phyloP scores from a whole-genome alignment of 2,329 filamentous ascomycete species.

The Colletotrichum tamarilloi region DNA sequence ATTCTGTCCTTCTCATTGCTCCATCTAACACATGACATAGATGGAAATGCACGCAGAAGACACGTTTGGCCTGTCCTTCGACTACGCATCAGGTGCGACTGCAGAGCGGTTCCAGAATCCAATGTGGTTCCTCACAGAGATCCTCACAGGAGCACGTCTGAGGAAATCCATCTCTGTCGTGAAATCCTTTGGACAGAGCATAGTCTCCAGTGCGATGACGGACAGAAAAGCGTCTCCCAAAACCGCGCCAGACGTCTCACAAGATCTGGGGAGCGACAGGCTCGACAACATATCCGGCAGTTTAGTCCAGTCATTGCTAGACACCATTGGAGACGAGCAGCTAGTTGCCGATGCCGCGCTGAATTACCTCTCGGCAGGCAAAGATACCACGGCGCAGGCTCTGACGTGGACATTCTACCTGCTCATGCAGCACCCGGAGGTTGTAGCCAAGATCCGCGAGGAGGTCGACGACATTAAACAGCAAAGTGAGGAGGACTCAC shows the following conservation, averaged over 20 bases:
- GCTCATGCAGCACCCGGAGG: constrained; percentile 62
- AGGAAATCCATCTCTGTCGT: constrained; percentile 61
- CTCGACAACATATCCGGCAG: constrained; percentile 60
- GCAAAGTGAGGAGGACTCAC: constrained; percentile 25
- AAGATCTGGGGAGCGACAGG: constrained; percentile 38
- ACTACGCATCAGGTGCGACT: constrained; percentile 69
- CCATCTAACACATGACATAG: constrained; percentile 41
- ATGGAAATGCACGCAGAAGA: constrained; percentile 75
- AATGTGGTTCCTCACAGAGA: constrained; percentile 69
- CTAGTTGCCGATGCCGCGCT: constrained; percentile 72
- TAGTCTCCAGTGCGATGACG: constrained; percentile 66
- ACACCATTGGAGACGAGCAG: constrained; percentile 64
- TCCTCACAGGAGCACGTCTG: constrained; percentile 60
- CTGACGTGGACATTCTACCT: constrained; percentile 74
- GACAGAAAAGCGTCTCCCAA: constrained; percentile 43
- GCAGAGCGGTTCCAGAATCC: constrained; percentile 75
- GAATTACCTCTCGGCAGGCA: constrained; percentile 73
- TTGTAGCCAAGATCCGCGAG: constrained; percentile 52
- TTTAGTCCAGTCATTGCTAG: constrained; percentile 70
- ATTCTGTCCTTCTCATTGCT: not conserved
- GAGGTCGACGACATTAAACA: constrained; percentile 47
- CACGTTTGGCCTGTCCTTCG: constrained; percentile 70
- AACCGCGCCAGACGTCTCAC: not conserved
- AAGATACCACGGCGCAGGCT: constrained; percentile 74
- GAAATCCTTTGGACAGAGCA: constrained; percentile 65